Evolutionary conservation across 768 basidiomycete species (phyloP).

Genomic region (Trametes coccinea): DNA sequence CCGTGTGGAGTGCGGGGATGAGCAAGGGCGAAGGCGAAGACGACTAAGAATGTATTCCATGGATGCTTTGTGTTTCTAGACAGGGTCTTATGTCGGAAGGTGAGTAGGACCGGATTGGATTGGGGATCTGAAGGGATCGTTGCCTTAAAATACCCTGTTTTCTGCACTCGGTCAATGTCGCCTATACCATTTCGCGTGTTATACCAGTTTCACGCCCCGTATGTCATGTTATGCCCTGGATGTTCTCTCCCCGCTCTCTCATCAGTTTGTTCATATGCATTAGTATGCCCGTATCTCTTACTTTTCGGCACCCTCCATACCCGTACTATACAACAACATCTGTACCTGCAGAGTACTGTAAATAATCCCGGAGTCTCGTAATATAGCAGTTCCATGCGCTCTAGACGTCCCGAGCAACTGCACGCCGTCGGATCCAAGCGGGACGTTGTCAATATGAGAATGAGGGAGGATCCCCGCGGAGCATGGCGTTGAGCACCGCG

Average conservation of each 20-base stretch:
- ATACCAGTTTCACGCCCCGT: constrained; percentile 8
- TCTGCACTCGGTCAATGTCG: constrained; percentile 2
- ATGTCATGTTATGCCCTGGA: constrained; percentile 3
- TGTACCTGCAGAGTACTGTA: constrained; percentile 13
- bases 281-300: constrained; percentile 11
- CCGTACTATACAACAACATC: constrained; percentile 14
- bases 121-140: constrained; percentile 5
- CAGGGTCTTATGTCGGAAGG: not conserved
- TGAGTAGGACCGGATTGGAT: constrained; percentile 15
- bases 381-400: not conserved
- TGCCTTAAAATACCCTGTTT: not conserved
- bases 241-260: not conserved
- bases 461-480: constrained; percentile 8
- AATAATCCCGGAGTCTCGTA: constrained; percentile 6
- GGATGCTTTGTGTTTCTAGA: constrained; percentile 18
- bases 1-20: constrained; percentile 88
- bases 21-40: constrained; percentile 53
- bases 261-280: constrained; percentile 6
- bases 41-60: constrained; percentile 26
- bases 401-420: not conserved
- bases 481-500: not conserved
- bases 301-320: constrained; percentile 16
- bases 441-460: not conserved
- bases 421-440: not conserved
- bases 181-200: constrained; percentile 21